Base-by-base conservation (phyloP, 164 flowering plant genomes). In the Tetrastigma voinierianum region DNA sequence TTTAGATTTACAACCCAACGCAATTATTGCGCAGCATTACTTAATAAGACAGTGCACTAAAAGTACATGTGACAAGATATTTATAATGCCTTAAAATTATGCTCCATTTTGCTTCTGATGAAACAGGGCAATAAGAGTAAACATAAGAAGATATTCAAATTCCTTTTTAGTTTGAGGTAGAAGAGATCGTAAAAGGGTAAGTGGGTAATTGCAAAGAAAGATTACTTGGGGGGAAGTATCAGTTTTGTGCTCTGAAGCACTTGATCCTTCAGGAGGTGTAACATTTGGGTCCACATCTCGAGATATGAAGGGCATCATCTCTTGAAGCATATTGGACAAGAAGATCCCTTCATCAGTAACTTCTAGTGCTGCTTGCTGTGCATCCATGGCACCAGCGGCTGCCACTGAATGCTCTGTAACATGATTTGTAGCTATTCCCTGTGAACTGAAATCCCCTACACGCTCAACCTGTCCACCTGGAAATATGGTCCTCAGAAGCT, bases 301-400 rank as follows among this genome's bases (percentile, higher is more conserved):
- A 51, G 77, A 51, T 59, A 74, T 57, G 10, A 65, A 9, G 11
- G 78, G 81, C 74, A 78, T 74, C 52, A 75, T 66, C 65, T 72
- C 71, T 10, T n/a, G 72, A 51, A 75, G 76, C 56, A 75, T 21
- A 62, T 75, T 75, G 13, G 81, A 78, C 59, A 78, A 64, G 53
- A 75, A 75, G 17, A 72, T 16, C 16, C 78, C 81, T 58, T 78
- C 76, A 12, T 75, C 72, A 45, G 60, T 78, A 17, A 32, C 64
- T 16, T 69, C 53, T 15, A 66, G n/a, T 54, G 70, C 75, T 45
- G 81, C 53, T 64, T 61, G 73, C 12, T 54, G 66, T 21, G 54
- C 70, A 48, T 47, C 17, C 25, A 40, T 52, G 51, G 59, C 46
- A 19, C 23, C 57, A 46, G 51, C 44, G 4, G 80, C 57, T 48